phyloP scores from a whole-genome alignment of 345 rosid species.

The Carallia brachiata region DNA sequence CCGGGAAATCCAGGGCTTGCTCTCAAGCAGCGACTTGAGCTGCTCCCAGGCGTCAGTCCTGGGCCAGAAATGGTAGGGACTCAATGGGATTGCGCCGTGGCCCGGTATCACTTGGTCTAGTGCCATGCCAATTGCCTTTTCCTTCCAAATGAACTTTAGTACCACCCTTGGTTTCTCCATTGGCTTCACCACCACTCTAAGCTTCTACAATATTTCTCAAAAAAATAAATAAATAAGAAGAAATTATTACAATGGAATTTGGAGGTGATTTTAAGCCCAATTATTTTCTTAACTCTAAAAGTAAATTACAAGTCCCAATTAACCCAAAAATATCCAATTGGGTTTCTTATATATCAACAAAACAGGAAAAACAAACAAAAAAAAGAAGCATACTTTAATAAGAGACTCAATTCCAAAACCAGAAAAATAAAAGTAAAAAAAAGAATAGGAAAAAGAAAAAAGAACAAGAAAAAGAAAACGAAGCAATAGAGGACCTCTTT shows the following conservation, averaged over 20 bases:
- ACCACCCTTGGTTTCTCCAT: constrained; percentile 70
- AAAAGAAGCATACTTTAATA: not conserved
- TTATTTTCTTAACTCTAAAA: not conserved
- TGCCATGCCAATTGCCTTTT: constrained; percentile 74
- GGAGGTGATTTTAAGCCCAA: no score
- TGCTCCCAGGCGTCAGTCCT: constrained; percentile 86
- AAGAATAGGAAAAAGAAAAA: not conserved
- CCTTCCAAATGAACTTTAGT: constrained; percentile 89
- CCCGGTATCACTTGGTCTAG: constrained; percentile 72
- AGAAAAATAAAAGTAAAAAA: not conserved
- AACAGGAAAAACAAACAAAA: not conserved
- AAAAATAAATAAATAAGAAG: not conserved
- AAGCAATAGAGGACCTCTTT: constrained; percentile 40
- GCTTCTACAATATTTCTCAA: constrained; percentile 38
- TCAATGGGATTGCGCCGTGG: constrained; percentile 70
- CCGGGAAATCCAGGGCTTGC: constrained; percentile 82
- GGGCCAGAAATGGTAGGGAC: constrained; percentile 91
- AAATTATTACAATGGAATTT: not conserved
- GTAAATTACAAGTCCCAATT: not conserved
- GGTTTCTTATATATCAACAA: constrained; percentile 2
- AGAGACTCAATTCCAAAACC: not conserved
- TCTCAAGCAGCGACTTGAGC: constrained; percentile 68
- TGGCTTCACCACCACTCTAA: constrained; percentile 72
- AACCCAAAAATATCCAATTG: no score
- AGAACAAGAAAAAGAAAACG: not conserved